Evolutionary conservation across 2,329 filamentous ascomycete genomes (phyloP), one percentile per base, ranked within the genome.

Genomic region (Colletotrichum chrysophilum): DNA sequence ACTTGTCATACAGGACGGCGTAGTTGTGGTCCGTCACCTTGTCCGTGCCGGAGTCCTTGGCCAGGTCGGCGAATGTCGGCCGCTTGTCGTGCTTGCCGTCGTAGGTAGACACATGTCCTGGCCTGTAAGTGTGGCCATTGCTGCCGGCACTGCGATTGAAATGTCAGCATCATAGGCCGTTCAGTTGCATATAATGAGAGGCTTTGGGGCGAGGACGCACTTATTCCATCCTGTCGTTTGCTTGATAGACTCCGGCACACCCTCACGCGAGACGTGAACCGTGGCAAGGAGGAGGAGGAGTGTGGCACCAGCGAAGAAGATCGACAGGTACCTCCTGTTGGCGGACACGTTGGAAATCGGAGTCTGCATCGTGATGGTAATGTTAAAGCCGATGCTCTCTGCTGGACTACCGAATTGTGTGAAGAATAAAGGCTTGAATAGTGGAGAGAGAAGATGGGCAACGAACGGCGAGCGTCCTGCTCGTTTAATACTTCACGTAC

Each of bases 1-100:
- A 83, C 71, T 84, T 84, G 62, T 86, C 82, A 78, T 87, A 86
- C 82, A 87, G 84, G 74, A 83, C 78, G 28, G 86, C 82, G 70
- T 86, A 87, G 30, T 82, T 80, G 77, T 86, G 84, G 3, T 71
- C 74, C 10, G 82, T 84, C n/a, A 86, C 84, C 73, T 86, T 86
- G 78, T 86, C 83, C 7, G 84, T 85, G 36, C 83, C 84, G 73
- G 85, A 79, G 24, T 83, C 82, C 16, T 79, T 76, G 7, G 82
- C 84, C 61, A 87, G 80, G 18, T 85, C 81, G 66, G 82, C 80
- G 77, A 83, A 84, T 10, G 77, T 74, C 36, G 76, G 78, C 38
- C 71, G 18, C 7, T 67, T 26, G 43, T 52, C 65, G 60, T 64
- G 60, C 34, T 43, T 64, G 32, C 61, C 61, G 32, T 34, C 12